Base-by-base conservation (phyloP, 202 grass and related monocot genomes). In the Setaria italica region DNA sequence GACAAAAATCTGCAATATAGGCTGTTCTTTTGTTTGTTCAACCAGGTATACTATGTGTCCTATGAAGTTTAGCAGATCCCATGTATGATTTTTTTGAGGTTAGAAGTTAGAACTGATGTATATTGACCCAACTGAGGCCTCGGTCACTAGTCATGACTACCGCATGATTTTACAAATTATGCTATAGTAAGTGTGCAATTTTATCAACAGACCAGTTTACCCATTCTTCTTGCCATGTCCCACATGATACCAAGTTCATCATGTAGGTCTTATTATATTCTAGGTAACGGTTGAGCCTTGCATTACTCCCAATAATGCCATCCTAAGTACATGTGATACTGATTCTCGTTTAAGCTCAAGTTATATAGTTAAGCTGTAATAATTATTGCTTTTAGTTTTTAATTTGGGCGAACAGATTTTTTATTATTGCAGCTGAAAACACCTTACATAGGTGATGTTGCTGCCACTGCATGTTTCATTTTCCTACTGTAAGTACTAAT, bases 151-250 rank as follows among this genome's bases (percentile, higher is more conserved):
- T 63, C 55, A 20, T 62, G 14, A 50, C 12, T 47, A 11, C 25
- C 45, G 11, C 65, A 69, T 81, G 35, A 58, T 79, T 85, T 85
- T 46, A 42, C 70, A 72, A 86, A 9, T 20, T 62, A 15, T 82
- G 62, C 37, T 87, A n/a, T 50, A 58, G 37, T 82, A 70, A 73
- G 69, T 68, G 15, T n/a, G 19, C 16, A 47, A 17, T 81, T 75
- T 41, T 72, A 35, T 50, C 49, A 76, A 30, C 33, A 32, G 4
- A n/a, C 34, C 16, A 62, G 15, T 83, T 70, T 78, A 16, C 11
- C 16, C 47, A 86, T 19, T 82, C 20, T 72, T 88, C 80, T 58
- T 88, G 34, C 8, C 58, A 54, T 64, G 57, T 60, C 11, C 41
- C 6, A 72, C 14, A 11, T 39, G 17, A 72, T 71, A 62, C 59